Conservation (phyloP, 805 yeast species). For the Lachancea quebecensis region DNA sequence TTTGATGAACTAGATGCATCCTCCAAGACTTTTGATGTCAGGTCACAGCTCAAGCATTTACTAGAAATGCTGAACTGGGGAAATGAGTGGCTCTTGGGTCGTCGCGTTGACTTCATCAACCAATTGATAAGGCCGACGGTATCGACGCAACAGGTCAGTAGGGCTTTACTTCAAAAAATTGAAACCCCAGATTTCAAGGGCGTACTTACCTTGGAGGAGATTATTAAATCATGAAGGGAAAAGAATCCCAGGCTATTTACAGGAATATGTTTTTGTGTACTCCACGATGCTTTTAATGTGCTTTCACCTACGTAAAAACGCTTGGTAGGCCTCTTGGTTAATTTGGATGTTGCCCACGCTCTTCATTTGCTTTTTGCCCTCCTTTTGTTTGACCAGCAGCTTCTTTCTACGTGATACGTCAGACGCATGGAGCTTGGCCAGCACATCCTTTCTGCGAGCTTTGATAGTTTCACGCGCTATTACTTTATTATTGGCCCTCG, state of each 20-base stretch:
- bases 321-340: slow-evolving; percentile 81
- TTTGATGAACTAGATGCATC: slow-evolving; percentile 44
- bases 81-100: slow-evolving; percentile 37
- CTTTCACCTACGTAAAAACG: slow-evolving; percentile 47
- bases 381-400: slow-evolving; percentile 80
- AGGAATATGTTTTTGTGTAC: not conserved
- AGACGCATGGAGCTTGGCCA: slow-evolving; percentile 87
- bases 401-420: slow-evolving; percentile 88
- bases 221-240: slow-evolving; percentile 17
- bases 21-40: slow-evolving; percentile 29
- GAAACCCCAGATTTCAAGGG: slow-evolving; percentile 47
- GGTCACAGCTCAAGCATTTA: slow-evolving; percentile 33
- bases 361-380: slow-evolving; percentile 83
- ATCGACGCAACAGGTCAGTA: slow-evolving; percentile 64
- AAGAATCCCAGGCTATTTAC: slow-evolving; percentile 1
- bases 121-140: slow-evolving; percentile 53
- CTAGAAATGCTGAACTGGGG: slow-evolving; percentile 39
- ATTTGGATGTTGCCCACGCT: slow-evolving; percentile 71
- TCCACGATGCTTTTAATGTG: not conserved
- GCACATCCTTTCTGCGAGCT: slow-evolving; percentile 91
- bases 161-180: slow-evolving; percentile 48
- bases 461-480: slow-evolving; percentile 90
- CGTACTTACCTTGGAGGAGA: slow-evolving; percentile 50
- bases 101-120: slow-evolving; percentile 37
- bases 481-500: slow-evolving; percentile 70